Evolutionary conservation across 2,329 filamentous ascomycete genomes (phyloP).

Genomic region (Neonectria sp.): DNA sequence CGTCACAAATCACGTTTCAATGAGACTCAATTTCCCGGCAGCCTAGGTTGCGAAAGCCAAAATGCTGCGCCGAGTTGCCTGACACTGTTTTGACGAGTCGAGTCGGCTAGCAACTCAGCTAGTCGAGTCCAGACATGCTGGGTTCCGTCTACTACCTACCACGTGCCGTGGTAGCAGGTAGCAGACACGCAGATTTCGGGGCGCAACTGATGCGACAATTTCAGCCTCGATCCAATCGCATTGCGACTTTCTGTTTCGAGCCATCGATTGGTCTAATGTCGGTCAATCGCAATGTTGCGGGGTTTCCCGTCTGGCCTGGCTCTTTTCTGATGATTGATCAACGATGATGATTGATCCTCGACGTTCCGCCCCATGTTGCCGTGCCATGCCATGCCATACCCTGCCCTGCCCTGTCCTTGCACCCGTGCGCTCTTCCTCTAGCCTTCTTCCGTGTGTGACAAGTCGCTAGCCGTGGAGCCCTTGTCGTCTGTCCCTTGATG

Average conservation of each 20-base stretch:
- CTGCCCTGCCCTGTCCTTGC: conserved; percentile 23
- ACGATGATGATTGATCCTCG: conserved; percentile 10
- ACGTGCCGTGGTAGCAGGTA: conserved; percentile 14
- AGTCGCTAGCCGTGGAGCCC: conserved; percentile 24
- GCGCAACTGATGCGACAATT: conserved; percentile 39
- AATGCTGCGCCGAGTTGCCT: not conserved
- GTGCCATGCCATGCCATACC: conserved; percentile 8
- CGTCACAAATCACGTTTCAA: not conserved
- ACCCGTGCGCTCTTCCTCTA: conserved; percentile 25
- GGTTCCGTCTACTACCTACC: not conserved
- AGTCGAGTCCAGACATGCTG: conserved; percentile 10
- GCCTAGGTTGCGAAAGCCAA: not conserved
- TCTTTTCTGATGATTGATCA: conserved; percentile 29
- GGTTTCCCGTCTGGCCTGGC: conserved; percentile 38
- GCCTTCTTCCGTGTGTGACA: conserved; percentile 33
- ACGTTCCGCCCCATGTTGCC: conserved; percentile 4
- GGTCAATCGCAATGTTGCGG: conserved; percentile 49
- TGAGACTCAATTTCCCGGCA: not conserved
- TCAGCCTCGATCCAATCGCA: conserved; percentile 47
- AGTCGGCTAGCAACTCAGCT: not conserved
- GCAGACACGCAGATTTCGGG: conserved; percentile 22
- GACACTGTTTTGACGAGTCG: conserved; percentile 6
- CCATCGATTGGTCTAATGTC: conserved; percentile 46
- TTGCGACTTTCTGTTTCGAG: conserved; percentile 32
- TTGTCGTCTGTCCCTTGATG: conserved; percentile 21